phyloP scores from a whole-genome alignment of 306 rosid species.

The Lablab purpureus region DNA sequence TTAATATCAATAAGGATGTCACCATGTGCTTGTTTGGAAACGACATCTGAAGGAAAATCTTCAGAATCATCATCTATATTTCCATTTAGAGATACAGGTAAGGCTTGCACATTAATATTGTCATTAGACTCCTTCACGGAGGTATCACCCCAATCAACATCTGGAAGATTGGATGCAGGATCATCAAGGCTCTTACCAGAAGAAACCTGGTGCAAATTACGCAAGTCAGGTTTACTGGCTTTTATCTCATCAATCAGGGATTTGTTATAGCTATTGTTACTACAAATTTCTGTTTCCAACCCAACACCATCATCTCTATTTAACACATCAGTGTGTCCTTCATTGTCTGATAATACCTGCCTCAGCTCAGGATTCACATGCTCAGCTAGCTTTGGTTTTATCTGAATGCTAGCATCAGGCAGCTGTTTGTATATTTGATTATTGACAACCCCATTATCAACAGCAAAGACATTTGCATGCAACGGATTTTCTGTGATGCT shows the following conservation, averaged over 20 bases:
- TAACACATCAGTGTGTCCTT: slow-evolving; percentile 40
- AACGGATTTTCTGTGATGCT: slow-evolving; percentile 45
- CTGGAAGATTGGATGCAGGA: slow-evolving; percentile 54
- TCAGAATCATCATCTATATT: slow-evolving; percentile 53
- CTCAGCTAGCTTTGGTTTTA: slow-evolving; percentile 57
- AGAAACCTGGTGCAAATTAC: slow-evolving; percentile 49
- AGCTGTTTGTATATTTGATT: slow-evolving; percentile 58
- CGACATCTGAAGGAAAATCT: slow-evolving; percentile 51
- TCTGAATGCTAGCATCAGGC: slow-evolving; percentile 59
- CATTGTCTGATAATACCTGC: slow-evolving; percentile 44
- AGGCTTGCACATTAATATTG: slow-evolving; percentile 44
- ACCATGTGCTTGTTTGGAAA: slow-evolving; percentile 60
- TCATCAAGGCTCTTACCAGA: slow-evolving; percentile 57
- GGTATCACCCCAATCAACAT: slow-evolving; percentile 52
- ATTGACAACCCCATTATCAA: slow-evolving; percentile 58
- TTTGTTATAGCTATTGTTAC: slow-evolving; percentile 47
- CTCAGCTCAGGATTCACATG: slow-evolving; percentile 55
- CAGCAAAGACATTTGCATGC: slow-evolving; percentile 50
- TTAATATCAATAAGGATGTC: slow-evolving; percentile 84
- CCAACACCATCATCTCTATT: slow-evolving; percentile 28
- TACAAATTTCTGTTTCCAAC: slow-evolving; percentile 36
- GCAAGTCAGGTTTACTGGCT: slow-evolving; percentile 40
- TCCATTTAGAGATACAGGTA: slow-evolving; percentile 50
- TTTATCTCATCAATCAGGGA: slow-evolving; percentile 51
- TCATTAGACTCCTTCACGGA: slow-evolving; percentile 43